phyloP scores from a whole-genome alignment of 352 stramenopile species.

The Saprolegnia parasitica region DNA sequence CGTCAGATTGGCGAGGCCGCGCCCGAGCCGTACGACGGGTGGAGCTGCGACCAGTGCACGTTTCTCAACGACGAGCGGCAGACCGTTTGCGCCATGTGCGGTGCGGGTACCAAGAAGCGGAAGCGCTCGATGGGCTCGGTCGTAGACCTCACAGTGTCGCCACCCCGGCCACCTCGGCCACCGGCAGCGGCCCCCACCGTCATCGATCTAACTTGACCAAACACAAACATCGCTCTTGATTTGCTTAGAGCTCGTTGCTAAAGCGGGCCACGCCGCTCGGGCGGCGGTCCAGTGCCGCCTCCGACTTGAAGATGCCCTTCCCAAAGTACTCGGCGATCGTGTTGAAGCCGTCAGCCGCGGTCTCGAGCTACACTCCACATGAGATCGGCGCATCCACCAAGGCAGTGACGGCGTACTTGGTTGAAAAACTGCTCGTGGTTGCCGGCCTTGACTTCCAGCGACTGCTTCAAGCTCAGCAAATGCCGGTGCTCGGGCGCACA shows the following conservation, averaged over 20 bases:
- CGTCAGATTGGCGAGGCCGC: conserved; percentile 35
- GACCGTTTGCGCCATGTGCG: conserved; percentile 14
- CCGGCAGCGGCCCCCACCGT: background rate
- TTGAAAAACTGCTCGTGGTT: conserved; percentile 93
- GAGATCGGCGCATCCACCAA: background rate
- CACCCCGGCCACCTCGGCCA: background rate
- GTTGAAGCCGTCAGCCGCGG: conserved; percentile 80
- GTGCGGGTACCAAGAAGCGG: background rate
- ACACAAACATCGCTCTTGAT: background rate
- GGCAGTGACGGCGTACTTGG: conserved; percentile 35
- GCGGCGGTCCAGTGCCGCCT: conserved; percentile 56
- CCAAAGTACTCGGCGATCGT: conserved; percentile 90
- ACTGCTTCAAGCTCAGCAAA: conserved; percentile 80
- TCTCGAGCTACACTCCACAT: conserved; percentile 49
- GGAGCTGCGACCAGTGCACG: conserved; percentile 15
- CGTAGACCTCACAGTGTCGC: background rate
- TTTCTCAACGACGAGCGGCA: conserved; percentile 1
- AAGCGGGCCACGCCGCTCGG: conserved; percentile 68
- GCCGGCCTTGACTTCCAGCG: conserved; percentile 79
- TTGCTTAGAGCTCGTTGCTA: conserved; percentile 73
- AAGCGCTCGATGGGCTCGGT: background rate
- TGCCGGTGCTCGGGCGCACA: conserved; percentile 83
- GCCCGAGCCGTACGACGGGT: conserved; percentile 40
- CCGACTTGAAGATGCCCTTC: conserved; percentile 89
- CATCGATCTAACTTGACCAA: conserved; percentile 21